Base-by-base conservation (phyloP, 225 moss, liverwort and hornwort species). In the Bryum argenteum region DNA sequence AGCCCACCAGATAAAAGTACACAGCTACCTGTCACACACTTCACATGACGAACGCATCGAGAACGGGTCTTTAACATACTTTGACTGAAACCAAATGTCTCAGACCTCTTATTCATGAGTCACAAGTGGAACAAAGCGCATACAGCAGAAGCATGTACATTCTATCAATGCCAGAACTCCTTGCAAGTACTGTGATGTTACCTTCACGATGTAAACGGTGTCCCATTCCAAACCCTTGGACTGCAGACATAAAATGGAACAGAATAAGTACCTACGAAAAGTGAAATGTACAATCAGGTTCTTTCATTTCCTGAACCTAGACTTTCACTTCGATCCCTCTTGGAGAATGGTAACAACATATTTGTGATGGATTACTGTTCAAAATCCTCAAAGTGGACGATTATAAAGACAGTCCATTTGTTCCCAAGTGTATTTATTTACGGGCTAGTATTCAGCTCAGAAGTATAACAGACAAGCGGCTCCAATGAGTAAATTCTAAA, bases 201-300 rank as follows among this genome's bases (percentile, higher is more conserved):
- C 96, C 93, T 96, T 93, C 13, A 96, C 91, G 63, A 96, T 90
- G 77, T 87, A 96, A 42, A 96, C 96, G 18, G 85, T 90, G 73
- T 96, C 96, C 96, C 93, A 96, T 78, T 93, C 96, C 90, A 93
- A 82, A 71, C 96, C 96, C 67, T 96, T 96, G 12, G 96, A 93
- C 96, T 96, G 90, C 80, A 89, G 38, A 15, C 79, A 84, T 33
- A 54, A 56, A 8, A 37, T 53, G 54, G 56, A 55, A 76, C 20
- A 78, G 69, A 37, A 59, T 77, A 66, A 63, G 48, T 60, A 69
- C 37, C 42, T 66, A 61, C 48, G 60, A 77, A 54, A 78, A 61
- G 14, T 54, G 17, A 56, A 66, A 54, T 44, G 21, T 24, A 61
- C n/a, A 2, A 74, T 18, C 61, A 55, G 2, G 16, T 40, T 28